phyloP scores from a whole-genome alignment of 1,284 basidiomycete species.

The Ganoderma leucocontextum region DNA sequence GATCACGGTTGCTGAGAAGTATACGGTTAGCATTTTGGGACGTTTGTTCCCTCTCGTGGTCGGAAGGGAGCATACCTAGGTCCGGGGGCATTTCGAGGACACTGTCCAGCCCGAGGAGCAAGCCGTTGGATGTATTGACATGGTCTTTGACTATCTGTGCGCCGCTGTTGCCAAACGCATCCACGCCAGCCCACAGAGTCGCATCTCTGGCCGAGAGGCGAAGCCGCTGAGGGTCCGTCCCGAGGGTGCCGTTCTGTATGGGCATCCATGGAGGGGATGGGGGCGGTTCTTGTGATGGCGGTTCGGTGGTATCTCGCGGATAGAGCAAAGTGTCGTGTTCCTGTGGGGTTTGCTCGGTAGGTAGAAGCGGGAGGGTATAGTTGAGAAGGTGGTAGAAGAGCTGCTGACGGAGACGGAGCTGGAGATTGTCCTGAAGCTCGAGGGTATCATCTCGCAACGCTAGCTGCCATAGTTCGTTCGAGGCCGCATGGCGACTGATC shows the following conservation, averaged over 20 bases:
- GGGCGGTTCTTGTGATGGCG: conserved; percentile 71
- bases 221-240: conserved; percentile 84
- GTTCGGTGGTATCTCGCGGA: conserved; percentile 62
- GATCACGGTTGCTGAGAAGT: conserved; percentile 61
- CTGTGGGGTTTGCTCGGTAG: conserved; percentile 47
- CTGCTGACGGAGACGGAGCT: conserved; percentile 86
- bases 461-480: conserved; percentile 57
- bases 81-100: conserved; percentile 83
- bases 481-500: conserved; percentile 60
- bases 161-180: conserved; percentile 78
- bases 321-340: conserved; percentile 76
- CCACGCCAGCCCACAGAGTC: conserved; percentile 69
- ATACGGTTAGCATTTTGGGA: conserved; percentile 19
- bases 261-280: conserved; percentile 88
- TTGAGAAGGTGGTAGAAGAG: conserved; percentile 97
- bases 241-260: conserved; percentile 81
- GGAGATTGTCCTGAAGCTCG: conserved; percentile 78
- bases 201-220: conserved; percentile 64
- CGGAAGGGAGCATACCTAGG: conserved; percentile 61
- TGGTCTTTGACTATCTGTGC: conserved; percentile 62
- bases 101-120: conserved; percentile 78
- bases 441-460: conserved; percentile 49
- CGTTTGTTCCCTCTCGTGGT: conserved; percentile 4
- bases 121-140: conserved; percentile 76
- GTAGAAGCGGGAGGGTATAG: conserved; percentile 68